Percentiles rank a stretch among this genome's conserved stretches.
Conservation (phyloP, 305 asterid species). For the Fraxinus dipetala region DNA sequence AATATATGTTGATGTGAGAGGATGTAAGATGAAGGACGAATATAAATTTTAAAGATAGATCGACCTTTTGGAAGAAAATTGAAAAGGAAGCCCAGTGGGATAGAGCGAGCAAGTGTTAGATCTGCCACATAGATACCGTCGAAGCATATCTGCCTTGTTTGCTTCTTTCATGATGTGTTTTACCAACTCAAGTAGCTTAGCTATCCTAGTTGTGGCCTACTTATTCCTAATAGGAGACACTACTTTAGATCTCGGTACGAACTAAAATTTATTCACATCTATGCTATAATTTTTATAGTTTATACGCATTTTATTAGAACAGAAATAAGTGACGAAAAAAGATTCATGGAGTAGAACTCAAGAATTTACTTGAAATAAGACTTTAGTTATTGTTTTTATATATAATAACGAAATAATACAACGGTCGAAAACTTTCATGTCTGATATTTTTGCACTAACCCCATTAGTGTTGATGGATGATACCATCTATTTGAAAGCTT, state of each 20-base stretch:
- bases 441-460: constrained; percentile 12
- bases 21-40: background rate
- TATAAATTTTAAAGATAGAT: background rate
- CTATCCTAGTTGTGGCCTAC: background rate
- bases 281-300: background rate
- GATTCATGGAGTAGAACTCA: background rate
- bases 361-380: background rate
- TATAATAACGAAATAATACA: background rate
- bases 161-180: background rate
- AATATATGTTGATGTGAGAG: background rate
- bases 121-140: background rate
- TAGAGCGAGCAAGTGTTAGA: background rate
- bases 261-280: background rate
- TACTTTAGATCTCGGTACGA: background rate
- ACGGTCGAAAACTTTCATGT: background rate
- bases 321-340: background rate
- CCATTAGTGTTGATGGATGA: constrained; percentile 19
- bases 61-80: background rate
- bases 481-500: constrained; percentile 17
- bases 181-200: background rate
- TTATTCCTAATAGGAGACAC: background rate
- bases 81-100: background rate
- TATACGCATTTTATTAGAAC: background rate
- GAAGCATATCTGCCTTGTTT: background rate
- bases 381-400: background rate